Base-by-base conservation (phyloP, 2,329 filamentous ascomycete species). In the Botrytis medusae region DNA sequence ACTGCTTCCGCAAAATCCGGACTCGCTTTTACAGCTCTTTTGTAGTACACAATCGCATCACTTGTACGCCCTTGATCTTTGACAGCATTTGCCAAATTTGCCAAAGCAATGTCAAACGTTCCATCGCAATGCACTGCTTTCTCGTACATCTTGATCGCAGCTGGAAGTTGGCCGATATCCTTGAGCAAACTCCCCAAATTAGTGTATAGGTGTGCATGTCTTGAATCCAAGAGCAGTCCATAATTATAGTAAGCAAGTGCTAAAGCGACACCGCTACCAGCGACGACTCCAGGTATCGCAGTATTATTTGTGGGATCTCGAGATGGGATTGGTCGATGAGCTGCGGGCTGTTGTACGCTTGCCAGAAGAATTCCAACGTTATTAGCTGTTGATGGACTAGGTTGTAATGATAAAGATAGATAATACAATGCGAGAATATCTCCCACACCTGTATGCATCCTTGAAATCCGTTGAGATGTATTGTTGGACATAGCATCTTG, bases 351-450 rank as follows among this genome's bases (percentile, higher is more conserved):
- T 80, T 97, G 96, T 32, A 98, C 93, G 73, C 96, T 93, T 8
- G 96, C 96, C n/a, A 99, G 89, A 42, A 99, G 86, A 72, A 99
- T 99, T 4, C 96, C 96, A 20, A 99, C 95, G 81, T 99, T 99
- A 81, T 99, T 99, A 0, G 96, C 96, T 0, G 96, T 99, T 0
- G 96, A 99, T 2, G 96, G 96, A 79, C 96, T 98, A 65, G 96
- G 95, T 76, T 98, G 96, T 3, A 99, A 86, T 0, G 96, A 97
- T 4, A 99, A 85, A 0, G 96, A 99, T 4, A 99, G 86, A 80
- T 99, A 99, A 82, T 99, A 99, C 20, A 99, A 87, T 2, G 95
- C 93, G 51, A 99, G 84, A 54, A 99, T 98, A 79, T 99, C 96
- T 60, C 94, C 90, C 37, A 98, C 94, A 1, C 94, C 92, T 62